Base-by-base conservation (phyloP, 371 early-diverging fungal genomes). In the Apophysomyces sp. region DNA sequence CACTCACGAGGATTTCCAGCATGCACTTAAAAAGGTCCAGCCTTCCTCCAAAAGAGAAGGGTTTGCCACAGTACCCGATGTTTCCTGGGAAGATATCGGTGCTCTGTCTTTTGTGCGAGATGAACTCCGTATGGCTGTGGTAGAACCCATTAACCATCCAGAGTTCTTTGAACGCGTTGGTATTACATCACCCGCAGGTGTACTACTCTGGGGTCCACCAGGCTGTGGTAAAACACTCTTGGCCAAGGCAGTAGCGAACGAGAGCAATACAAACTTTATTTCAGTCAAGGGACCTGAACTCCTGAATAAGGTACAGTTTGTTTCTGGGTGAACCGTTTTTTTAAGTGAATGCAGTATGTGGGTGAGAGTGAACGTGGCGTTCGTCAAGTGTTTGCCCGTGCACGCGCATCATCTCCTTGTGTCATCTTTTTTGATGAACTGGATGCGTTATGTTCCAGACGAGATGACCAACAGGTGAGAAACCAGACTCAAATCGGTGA, bases 161-260 rank as follows among this genome's bases (percentile, higher is more conserved):
- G 94, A 98, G 57, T 81, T 91, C 55, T 99, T 98, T 78, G 80
- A 86, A 52, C 78, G 83, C 52, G 93, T 99, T 0, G 99, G 99
- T 29, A 98, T 99, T 60, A 88, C 85, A 1, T 84, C 91, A 2
- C 94, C 99, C 3, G 89, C 93, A 31, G 99, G 99, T 58, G 97
- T 99, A 0, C 77, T 99, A 49, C 78, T 99, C 15, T 98, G 98
- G 90, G 99, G 99, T 12, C 99, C 99, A 32, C 99, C 99, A 4
- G 99, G 99, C 64, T 98, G 98, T 80, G 99, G 99, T 54, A 99
- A 99, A 77, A 99, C 99, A 3, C 74, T 99, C 62, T 81, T 99
- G 63, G 99, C 99, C 16, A 98, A 98, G 73, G 99, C 99, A 0
- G 95, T 99, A 27, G 98, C 99, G 1, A 98, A 94, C 72, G 96